Evolutionary conservation across 495 filamentous ascomycete genomes (phyloP).

Genomic region (Xylaria telfairii): DNA sequence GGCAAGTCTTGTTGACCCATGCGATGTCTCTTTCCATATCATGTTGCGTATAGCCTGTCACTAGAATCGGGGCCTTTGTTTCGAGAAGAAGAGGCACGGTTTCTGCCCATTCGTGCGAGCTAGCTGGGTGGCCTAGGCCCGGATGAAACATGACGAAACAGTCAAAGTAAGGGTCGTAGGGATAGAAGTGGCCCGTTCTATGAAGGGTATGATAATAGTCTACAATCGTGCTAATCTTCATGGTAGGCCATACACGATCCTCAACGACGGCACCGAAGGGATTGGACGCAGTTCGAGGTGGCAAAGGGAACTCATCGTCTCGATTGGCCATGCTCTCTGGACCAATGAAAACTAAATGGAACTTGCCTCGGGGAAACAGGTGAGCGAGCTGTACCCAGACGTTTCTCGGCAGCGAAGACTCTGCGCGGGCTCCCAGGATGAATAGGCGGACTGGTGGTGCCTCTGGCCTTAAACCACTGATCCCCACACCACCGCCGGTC

Average conservation of each 20-base stretch:
- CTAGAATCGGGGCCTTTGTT: conserved; percentile 92
- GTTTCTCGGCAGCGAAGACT: conserved; percentile 91
- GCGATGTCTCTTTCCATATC: conserved; percentile 91
- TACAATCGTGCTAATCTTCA: conserved; percentile 97
- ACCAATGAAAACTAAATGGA: conserved; percentile 93
- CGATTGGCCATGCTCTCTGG: conserved; percentile 94
- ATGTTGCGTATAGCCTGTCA: conserved; percentile 92
- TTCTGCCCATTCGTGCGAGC: conserved; percentile 89
- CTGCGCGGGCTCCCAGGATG: conserved; percentile 91
- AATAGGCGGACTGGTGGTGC: conserved; percentile 91
- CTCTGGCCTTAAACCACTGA: conserved; percentile 79
- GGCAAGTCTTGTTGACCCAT: conserved; percentile 83
- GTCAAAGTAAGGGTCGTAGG: conserved; percentile 98
- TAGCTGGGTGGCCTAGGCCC: conserved; percentile 90
- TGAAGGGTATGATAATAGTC: conserved; percentile 99
- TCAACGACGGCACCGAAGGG: conserved; percentile 94
- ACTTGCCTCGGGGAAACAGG: conserved; percentile 81
- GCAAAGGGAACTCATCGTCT: conserved; percentile 87
- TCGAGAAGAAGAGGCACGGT: conserved; percentile 88
- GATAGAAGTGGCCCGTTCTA: conserved; percentile 83
- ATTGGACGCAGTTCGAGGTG: conserved; percentile 79
- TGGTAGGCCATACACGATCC: conserved; percentile 77
- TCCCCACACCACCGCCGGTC: conserved; percentile 72
- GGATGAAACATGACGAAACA: conserved; percentile 96
- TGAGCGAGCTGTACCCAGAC: conserved; percentile 91